A percentile compares a stretch with the other conserved stretches of the same genome.
These are phyloP conservation scores for Choiromyces venosus DNA, from an alignment of 495 filamentous ascomycete species.

Conservation along the genomic window DNA sequence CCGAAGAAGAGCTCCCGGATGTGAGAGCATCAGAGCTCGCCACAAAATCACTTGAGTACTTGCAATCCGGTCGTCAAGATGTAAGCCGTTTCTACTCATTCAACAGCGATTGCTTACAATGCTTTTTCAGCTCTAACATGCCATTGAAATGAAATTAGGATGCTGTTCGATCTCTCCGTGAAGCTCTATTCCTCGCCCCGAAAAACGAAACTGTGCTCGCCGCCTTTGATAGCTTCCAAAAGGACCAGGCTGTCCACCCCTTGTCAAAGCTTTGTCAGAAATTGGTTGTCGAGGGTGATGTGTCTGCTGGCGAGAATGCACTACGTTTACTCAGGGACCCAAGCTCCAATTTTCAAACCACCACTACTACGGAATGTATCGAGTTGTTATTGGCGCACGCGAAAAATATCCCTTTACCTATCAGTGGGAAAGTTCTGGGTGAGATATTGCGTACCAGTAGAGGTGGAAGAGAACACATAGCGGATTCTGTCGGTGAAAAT, in stretches of 20 bases:
- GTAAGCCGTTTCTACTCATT: slow-evolving; percentile 14
- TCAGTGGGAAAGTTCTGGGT: slow-evolving; percentile 57
- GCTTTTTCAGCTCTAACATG: slow-evolving; percentile 8
- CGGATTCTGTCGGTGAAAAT: slow-evolving; percentile 47
- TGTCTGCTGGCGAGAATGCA: slow-evolving; percentile 55
- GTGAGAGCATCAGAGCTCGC: slow-evolving; percentile 29
- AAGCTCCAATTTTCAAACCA: slow-evolving; percentile 50
- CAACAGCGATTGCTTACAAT: slow-evolving; percentile 9
- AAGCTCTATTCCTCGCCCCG: slow-evolving; percentile 59
- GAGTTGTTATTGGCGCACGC: slow-evolving; percentile 51
- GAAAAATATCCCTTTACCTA: slow-evolving; percentile 44
- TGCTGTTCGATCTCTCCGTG: slow-evolving; percentile 55
- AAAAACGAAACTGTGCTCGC: slow-evolving; percentile 45
- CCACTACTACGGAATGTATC: slow-evolving; percentile 53
- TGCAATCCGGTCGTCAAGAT: slow-evolving; percentile 29
- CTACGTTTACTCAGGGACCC: slow-evolving; percentile 53
- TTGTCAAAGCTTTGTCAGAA: slow-evolving; percentile 55
- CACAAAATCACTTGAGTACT: slow-evolving; percentile 36
- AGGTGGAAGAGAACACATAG: slow-evolving; percentile 55
- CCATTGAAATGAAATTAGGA: slow-evolving; percentile 45
- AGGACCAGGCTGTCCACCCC: slow-evolving; percentile 36
- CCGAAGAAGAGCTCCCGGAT: not conserved
- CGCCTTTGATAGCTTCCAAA: slow-evolving; percentile 34
- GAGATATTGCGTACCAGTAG: slow-evolving; percentile 53
- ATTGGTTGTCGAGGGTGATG: slow-evolving; percentile 51